A percentile compares a stretch with the other conserved stretches of the same genome.
phyloP scores from a whole-genome alignment of 2,329 filamentous ascomycete genomes.

The Neofusicoccum parvum region DNA sequence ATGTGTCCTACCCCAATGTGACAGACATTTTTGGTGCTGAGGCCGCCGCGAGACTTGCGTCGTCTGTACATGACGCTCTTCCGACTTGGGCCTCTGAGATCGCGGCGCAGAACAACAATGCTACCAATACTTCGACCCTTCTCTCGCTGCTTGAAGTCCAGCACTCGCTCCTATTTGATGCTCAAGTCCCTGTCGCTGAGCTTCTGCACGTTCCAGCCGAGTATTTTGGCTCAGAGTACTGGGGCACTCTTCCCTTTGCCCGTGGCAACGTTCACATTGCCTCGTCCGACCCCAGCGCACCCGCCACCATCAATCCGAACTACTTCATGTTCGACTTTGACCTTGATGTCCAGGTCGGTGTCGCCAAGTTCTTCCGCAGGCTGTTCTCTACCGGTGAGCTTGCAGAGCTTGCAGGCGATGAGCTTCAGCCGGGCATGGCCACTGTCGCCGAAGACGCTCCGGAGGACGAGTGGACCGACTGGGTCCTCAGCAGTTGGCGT shows the following conservation, averaged over 20 bases:
- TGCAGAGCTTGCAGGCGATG: constrained; percentile 30
- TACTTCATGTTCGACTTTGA: constrained; percentile 50
- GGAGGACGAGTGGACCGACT: constrained; percentile 27
- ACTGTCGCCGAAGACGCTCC: constrained; percentile 24
- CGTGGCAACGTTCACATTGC: constrained; percentile 46
- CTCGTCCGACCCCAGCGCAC: constrained; percentile 36
- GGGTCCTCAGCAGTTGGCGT: constrained; percentile 24
- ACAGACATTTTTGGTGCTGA: constrained; percentile 29
- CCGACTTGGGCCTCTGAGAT: constrained; percentile 26
- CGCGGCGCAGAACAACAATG: constrained; percentile 17
- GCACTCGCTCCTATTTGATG: constrained; percentile 43
- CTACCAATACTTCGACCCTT: neutral
- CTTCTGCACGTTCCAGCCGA: neutral
- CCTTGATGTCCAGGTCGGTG: constrained; percentile 37
- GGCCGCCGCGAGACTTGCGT: constrained; percentile 24
- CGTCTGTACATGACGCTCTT: constrained; percentile 25
- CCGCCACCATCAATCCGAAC: constrained; percentile 46
- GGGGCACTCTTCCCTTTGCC: constrained; percentile 7
- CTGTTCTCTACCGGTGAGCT: constrained; percentile 35
- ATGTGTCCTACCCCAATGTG: constrained; percentile 29
- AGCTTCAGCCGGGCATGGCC: constrained; percentile 24
- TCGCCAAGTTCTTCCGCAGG: constrained; percentile 36
- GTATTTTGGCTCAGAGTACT: neutral
- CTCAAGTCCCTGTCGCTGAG: constrained; percentile 39
- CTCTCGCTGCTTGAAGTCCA: constrained; percentile 31